These are phyloP conservation scores for Lizanozyma gosingica DNA, from an alignment of 1,139 yeast species.

Conservation along the genomic window DNA sequence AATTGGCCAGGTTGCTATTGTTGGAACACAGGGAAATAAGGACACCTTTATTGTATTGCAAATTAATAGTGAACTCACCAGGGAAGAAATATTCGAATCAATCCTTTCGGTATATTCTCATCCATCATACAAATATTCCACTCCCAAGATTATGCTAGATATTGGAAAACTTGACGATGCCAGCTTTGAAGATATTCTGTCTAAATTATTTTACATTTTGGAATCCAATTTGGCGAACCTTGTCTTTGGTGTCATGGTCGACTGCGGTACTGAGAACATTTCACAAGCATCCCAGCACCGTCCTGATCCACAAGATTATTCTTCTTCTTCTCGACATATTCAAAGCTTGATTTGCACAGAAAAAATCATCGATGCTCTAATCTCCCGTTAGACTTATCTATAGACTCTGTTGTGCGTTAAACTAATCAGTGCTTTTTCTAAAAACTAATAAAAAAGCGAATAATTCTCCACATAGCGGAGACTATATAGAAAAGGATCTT, in stretches of 20 bases:
- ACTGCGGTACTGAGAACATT: background rate
- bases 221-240: background rate
- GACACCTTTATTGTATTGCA: constrained; percentile 35
- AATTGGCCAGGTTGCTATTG: constrained; percentile 35
- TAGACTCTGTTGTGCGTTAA: too few species aligned
- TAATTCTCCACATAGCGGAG: background rate
- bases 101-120: background rate
- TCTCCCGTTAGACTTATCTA: too few species aligned
- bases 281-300: too few species aligned
- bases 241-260: background rate
- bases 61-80: constrained; percentile 10
- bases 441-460: background rate
- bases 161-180: constrained; percentile 19
- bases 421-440: too few species aligned
- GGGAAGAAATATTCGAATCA: constrained; percentile 1
- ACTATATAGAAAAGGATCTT: background rate
- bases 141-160: constrained; percentile 22
- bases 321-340: too few species aligned
- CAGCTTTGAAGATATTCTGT: constrained; percentile 6
- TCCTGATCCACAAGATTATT: too few species aligned
- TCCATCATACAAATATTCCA: constrained; percentile 3
- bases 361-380: too few species aligned
- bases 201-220: background rate
- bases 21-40: constrained; percentile 36
- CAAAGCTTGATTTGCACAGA: too few species aligned